These are phyloP conservation scores for Pinus tabuliformis DNA, from an alignment of 75 land plant species.

Conservation along the genomic window DNA sequence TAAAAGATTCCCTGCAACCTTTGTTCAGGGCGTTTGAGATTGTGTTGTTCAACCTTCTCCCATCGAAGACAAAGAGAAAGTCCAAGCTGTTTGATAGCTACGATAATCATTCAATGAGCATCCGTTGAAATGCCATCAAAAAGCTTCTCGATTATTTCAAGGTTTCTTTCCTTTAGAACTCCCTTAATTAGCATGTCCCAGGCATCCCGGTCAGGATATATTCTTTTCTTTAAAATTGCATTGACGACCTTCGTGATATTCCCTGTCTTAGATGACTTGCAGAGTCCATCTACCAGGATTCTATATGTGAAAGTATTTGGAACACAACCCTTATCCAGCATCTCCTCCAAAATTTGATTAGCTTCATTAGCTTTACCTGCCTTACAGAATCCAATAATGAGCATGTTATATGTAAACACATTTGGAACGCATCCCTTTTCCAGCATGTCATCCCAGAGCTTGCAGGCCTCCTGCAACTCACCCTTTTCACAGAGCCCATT, in stretches of 20 bases:
- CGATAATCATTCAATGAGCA: not conserved
- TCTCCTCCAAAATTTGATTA: conserved; percentile 61
- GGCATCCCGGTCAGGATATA: conserved; percentile 20
- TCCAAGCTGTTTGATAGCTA: not conserved
- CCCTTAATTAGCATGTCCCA: conserved; percentile 32
- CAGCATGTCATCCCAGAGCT: conserved; percentile 80
- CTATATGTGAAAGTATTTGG: conserved; percentile 52
- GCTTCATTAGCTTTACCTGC: conserved; percentile 61
- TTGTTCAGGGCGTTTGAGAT: not conserved
- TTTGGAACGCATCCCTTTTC: conserved; percentile 65
- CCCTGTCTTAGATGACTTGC: conserved; percentile 23
- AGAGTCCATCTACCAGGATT: conserved; percentile 46
- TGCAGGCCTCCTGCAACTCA: conserved; percentile 56
- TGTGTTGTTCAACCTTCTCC: not conserved
- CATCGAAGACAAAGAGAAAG: not conserved
- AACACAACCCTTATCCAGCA: conserved; percentile 63
- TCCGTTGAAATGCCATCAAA: not conserved
- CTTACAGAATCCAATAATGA: conserved; percentile 74
- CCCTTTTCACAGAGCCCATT: conserved; percentile 64
- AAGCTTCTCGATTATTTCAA: not conserved
- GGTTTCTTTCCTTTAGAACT: not conserved
- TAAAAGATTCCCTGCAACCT: not conserved
- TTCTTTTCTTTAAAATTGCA: conserved; percentile 18
- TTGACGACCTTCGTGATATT: conserved; percentile 30
- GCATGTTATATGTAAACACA: conserved; percentile 62